Base-by-base conservation (phyloP, 2,329 filamentous ascomycete species). In the Cryphonectria japonica region DNA sequence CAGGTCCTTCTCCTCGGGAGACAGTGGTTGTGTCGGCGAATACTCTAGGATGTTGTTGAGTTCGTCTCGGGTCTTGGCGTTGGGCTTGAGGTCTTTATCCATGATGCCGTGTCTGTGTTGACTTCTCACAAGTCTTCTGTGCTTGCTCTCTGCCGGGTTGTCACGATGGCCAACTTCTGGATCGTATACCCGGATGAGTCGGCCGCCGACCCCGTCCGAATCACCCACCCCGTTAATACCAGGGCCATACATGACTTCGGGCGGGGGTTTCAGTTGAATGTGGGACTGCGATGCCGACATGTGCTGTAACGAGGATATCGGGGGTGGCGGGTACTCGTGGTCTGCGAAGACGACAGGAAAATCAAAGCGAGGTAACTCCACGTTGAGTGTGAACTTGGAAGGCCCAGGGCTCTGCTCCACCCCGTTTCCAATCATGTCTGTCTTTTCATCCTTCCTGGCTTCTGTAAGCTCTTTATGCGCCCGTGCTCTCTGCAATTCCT, bases 321-420 rank as follows among this genome's bases (percentile, higher is more conserved):
- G 93, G 0, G 95, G 93, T 1, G 94, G 88, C 0, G 92, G 90
- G 77, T 99, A 99, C 78, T 98, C 94, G 77, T 96, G 90, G 79
- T 99, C 96, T 41, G 94, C 93, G 83, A 97, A 99, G 37, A 99
- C 93, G 59, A 99, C 89, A 0, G 96, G 94, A 76, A 98, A 97
- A 78, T 99, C 96, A 79, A 98, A 99, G 14, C 95, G 91, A 16
- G 95, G 95, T 64, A 99, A 89, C 77, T 99, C 96, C 65, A 99
- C 87, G 77, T 97, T 94, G 26, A 99, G 88, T 65, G 92, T 89
- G 78, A 97, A 98, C 11, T 90, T 89, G 1, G 86, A 86, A 2
- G 82, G 79, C 0, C 82, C 82, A 3, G 82, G 80, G 19, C 75
- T 74, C n/a, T 78, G 77, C 61, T 90, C 87, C 57, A 89, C 84